A percentile compares a stretch with the other conserved stretches of the same genome.
These are phyloP conservation scores for Wickerhamiella domercqiae DNA, from an alignment of 805 yeast genomes.

Conservation along the genomic window DNA sequence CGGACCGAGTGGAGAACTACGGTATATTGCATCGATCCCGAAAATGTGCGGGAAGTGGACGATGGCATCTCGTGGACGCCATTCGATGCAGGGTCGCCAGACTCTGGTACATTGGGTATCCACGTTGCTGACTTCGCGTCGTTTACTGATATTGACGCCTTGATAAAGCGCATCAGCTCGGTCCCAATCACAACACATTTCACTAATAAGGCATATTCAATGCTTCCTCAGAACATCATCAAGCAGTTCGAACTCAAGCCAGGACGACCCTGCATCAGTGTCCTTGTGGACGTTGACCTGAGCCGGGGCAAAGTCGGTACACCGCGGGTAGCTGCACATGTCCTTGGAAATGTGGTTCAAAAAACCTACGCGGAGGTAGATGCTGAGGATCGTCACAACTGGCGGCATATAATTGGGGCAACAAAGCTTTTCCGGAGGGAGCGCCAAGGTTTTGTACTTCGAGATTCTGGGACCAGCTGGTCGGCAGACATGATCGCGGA, in stretches of 20 bases:
- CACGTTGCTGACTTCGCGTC: slow-evolving; percentile 87
- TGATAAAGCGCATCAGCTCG: slow-evolving; percentile 42
- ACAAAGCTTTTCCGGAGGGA: neutral
- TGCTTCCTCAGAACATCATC: slow-evolving; percentile 52
- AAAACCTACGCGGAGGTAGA: slow-evolving; percentile 55
- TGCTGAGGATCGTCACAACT: slow-evolving; percentile 24
- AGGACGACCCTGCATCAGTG: slow-evolving; percentile 22
- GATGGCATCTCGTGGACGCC: slow-evolving; percentile 58
- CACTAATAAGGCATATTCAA: slow-evolving; percentile 47
- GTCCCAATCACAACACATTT: slow-evolving; percentile 56
- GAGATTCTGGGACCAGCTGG: too few species aligned
- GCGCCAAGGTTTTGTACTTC: neutral
- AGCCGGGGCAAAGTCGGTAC: slow-evolving; percentile 11
- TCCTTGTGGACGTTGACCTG: slow-evolving; percentile 26
- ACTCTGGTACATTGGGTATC: slow-evolving; percentile 33
- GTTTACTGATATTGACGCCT: slow-evolving; percentile 25
- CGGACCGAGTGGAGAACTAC: slow-evolving; percentile 8
- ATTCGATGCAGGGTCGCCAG: neutral
- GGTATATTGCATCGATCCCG: slow-evolving; percentile 71
- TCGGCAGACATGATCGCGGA: slow-evolving; percentile 1
- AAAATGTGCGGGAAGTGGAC: slow-evolving; percentile 75
- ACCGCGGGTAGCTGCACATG: slow-evolving; percentile 23
- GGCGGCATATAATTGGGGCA: neutral
- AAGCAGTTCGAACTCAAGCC: slow-evolving; percentile 20
- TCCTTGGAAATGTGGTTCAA: slow-evolving; percentile 32